Evolutionary conservation across 2,329 filamentous ascomycete species (phyloP).

Genomic region (Hymenoscyphus albidus): DNA sequence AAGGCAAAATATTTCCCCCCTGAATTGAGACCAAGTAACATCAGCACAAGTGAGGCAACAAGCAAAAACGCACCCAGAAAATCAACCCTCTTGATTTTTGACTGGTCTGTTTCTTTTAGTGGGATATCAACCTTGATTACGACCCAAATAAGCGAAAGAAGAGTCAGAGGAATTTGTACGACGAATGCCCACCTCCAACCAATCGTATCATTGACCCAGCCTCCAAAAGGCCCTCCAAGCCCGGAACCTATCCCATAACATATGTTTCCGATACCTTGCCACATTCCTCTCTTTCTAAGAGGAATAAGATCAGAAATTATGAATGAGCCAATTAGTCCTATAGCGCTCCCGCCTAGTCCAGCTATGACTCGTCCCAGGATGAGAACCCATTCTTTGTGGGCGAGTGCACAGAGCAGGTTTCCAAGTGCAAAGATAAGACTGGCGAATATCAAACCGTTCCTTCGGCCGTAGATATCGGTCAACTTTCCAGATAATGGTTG

Average conservation of each 20-base stretch:
- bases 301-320: not conserved
- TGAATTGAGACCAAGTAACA: constrained; percentile 64
- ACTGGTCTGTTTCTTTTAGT: not conserved
- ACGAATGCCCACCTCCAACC: constrained; percentile 75
- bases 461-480: constrained; percentile 66
- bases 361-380: constrained; percentile 53
- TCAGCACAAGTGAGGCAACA: constrained; percentile 63
- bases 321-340: constrained; percentile 42
- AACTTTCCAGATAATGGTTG: constrained; percentile 69
- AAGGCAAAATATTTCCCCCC: constrained; percentile 44
- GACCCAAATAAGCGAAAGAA: constrained; percentile 28
- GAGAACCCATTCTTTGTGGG: constrained; percentile 58
- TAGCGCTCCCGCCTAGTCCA: constrained; percentile 62
- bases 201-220: constrained; percentile 64
- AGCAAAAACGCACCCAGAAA: constrained; percentile 66
- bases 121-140: not conserved
- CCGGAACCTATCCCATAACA: constrained; percentile 58
- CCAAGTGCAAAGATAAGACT: constrained; percentile 61
- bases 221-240: constrained; percentile 64
- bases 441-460: constrained; percentile 57
- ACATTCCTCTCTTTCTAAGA: not conserved
- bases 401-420: constrained; percentile 58
- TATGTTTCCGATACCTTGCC: not conserved
- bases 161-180: constrained; percentile 63
- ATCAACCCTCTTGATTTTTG: constrained; percentile 55